Conservation (phyloP, 164 flowering plant genomes). For the Akebia trifoliata region DNA sequence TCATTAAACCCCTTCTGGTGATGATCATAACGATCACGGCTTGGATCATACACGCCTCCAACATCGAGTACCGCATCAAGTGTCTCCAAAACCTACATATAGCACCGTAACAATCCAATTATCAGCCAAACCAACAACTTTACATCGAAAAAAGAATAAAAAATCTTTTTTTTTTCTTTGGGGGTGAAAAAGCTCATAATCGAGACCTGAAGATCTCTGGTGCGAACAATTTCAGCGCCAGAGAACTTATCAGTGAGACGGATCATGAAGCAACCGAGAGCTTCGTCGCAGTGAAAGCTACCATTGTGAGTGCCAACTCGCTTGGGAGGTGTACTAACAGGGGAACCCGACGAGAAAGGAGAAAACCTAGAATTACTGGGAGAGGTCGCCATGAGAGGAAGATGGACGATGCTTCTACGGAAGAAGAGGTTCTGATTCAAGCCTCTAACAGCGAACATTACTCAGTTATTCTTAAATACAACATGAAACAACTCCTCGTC, state of each 20-base stretch:
- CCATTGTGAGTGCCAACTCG: constrained; percentile 96
- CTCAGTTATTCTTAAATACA: not conserved
- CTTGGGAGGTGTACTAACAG: constrained; percentile 28
- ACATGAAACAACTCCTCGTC: not conserved
- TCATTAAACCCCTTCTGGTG: constrained; percentile 65
- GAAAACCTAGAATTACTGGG: constrained; percentile 16
- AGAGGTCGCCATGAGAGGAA: constrained; percentile 22
- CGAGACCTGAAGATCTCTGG: constrained; percentile 71
- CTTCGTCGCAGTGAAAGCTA: constrained; percentile 98
- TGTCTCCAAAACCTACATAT: constrained; percentile 42
- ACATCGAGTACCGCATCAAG: constrained; percentile 72
- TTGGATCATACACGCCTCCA: constrained; percentile 61
- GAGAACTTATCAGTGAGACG: constrained; percentile 73
- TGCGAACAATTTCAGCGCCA: constrained; percentile 67
- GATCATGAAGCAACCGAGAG: constrained; percentile 98
- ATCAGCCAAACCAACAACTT: not conserved
- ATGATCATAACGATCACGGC: constrained; percentile 55
- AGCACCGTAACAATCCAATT: not conserved
- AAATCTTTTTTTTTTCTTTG: no score
- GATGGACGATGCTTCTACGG: constrained; percentile 11
- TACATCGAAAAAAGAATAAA: not conserved
- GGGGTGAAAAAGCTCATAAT: not conserved
- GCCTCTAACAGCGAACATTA: constrained; percentile 23
- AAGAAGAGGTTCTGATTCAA: constrained; percentile 17
- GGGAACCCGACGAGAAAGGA: constrained; percentile 30